Conservation (phyloP, 768 basidiomycete genomes). For the Leccinum variicolor region DNA sequence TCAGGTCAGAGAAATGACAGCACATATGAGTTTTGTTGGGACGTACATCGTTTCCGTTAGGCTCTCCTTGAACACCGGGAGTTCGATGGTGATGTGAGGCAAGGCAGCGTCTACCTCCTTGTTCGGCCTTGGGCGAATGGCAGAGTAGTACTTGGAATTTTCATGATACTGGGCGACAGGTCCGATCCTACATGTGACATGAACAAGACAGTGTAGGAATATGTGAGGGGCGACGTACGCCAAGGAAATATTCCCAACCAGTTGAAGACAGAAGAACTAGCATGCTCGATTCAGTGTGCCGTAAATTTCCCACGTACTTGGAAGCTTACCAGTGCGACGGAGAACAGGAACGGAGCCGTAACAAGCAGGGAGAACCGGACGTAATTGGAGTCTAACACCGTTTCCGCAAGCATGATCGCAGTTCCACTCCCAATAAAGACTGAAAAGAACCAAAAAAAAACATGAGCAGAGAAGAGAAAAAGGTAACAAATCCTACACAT, state of each 20-base stretch:
- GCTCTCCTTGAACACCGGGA: conserved; percentile 88
- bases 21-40: no score
- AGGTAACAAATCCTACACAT: conserved; percentile 45
- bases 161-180: conserved; percentile 84
- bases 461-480: conserved; percentile 7
- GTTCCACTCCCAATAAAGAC: conserved; percentile 70
- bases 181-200: conserved; percentile 50
- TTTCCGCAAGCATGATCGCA: conserved; percentile 60
- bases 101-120: conserved; percentile 58
- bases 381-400: conserved; percentile 57
- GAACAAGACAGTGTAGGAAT: neutral
- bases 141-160: conserved; percentile 82
- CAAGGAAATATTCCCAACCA: conserved; percentile 59
- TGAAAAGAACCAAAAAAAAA: conserved; percentile 21
- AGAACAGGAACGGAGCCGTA: conserved; percentile 70
- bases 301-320: neutral
- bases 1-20: neutral
- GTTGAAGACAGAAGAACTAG: conserved; percentile 74
- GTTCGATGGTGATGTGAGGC: conserved; percentile 75
- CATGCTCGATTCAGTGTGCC: conserved; percentile 6
- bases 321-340: conserved; percentile 59
- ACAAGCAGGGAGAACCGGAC: conserved; percentile 62
- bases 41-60: conserved; percentile 76
- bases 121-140: conserved; percentile 56
- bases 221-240: conserved; percentile 37